Evolutionary conservation across 2,329 filamentous ascomycete genomes (phyloP), one percentile per base, ranked within the genome.

Genomic region (Diaporthe vexans): DNA sequence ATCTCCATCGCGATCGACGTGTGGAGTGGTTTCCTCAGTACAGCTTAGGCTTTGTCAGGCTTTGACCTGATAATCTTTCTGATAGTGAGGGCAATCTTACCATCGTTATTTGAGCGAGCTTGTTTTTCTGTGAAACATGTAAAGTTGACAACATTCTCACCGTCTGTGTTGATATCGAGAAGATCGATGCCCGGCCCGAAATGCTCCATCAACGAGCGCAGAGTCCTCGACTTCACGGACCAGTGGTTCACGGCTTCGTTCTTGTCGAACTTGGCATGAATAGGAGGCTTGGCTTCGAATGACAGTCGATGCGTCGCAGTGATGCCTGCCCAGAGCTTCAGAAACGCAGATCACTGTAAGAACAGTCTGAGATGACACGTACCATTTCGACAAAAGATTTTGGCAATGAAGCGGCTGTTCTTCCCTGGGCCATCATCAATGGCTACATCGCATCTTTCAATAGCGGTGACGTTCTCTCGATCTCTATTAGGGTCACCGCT

Each of bases 71-170:
- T 71, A 24, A 74, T 54, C 69, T 10, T 7, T 8, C 10, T n/a
- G 11, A 10, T 6, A 65, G 17, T 33, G 40, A 6, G 5, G 48
- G 15, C n/a, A 15, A 5, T 11, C 63, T 72, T 81, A 88, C 89
- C 88, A 80, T 92, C 92, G 26, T 79, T 80, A 70, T 76, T 78
- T 19, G 92, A 91, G 78, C 91, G 92, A 73, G 91, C 88, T 11
- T 93, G 91, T 83, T 94, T 95, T 81, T 95, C 94, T 0, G 93
- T 95, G 79, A 94, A 95, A 80, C 93, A 95, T 35, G 93, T 94
- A 78, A 96, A 94, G 73, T 94, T 93, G 21, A 94, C 89, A 43
- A 91, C 91, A 61, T 93, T 90, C 71, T 94, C 91, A 17, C 91
- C 91, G 75, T 94, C 91, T 0, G 92, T 91, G 79, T 94, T 93